phyloP scores from a whole-genome alignment of 1,139 yeast species.

The Geotrichum citri-aurantii region DNA sequence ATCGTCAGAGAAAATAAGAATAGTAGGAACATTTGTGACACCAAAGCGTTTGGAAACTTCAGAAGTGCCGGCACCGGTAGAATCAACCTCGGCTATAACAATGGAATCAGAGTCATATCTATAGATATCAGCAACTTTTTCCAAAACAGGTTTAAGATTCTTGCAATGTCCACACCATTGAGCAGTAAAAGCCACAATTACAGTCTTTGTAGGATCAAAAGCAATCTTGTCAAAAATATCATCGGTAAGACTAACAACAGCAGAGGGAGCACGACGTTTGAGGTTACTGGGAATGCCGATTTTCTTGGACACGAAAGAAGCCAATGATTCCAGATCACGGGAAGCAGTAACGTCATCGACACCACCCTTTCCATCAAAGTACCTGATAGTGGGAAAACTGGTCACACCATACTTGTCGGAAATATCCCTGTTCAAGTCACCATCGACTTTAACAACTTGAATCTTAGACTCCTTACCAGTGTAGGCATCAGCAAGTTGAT shows the following conservation, averaged over 20 bases:
- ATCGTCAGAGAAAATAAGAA: conserved; percentile 41
- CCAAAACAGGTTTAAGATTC: conserved; percentile 57
- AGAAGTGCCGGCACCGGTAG: conserved; percentile 43
- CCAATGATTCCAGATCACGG: conserved; percentile 40
- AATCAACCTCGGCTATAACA: conserved; percentile 44
- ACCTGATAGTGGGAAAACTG: conserved; percentile 60
- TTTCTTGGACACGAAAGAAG: conserved; percentile 44
- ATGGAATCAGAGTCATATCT: conserved; percentile 41
- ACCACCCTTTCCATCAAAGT: conserved; percentile 41
- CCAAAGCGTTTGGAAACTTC: conserved; percentile 42
- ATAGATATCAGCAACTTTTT: conserved; percentile 50
- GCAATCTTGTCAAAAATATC: conserved; percentile 22
- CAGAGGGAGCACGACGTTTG: conserved; percentile 28
- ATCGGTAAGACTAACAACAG: conserved; percentile 40
- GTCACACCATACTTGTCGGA: conserved; percentile 50
- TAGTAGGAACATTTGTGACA: conserved; percentile 48
- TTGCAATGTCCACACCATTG: conserved; percentile 79
- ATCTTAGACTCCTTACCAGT: conserved; percentile 42
- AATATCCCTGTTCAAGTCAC: conserved; percentile 53
- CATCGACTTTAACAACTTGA: conserved; percentile 51
- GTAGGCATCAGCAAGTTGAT: conserved; percentile 51
- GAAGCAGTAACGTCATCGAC: conserved; percentile 34
- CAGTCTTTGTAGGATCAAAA: conserved; percentile 23
- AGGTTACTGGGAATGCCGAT: conserved; percentile 37
- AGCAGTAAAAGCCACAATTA: conserved; percentile 51